Evolutionary conservation across 345 rosid genomes (phyloP).

Genomic region (Populus alba): DNA sequence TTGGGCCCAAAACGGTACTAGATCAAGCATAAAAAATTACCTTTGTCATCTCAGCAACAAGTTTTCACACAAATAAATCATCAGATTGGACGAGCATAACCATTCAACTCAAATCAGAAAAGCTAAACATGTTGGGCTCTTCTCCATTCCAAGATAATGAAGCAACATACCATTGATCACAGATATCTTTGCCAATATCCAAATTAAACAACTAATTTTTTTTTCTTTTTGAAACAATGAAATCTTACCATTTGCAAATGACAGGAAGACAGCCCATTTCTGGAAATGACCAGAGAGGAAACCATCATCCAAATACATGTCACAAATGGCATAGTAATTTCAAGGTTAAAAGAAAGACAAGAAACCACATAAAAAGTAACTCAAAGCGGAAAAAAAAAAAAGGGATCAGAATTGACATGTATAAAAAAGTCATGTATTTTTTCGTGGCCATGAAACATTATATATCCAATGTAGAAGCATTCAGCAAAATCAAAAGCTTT

Average conservation of each 20-base stretch:
- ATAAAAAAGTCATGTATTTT: too few relatives aligned
- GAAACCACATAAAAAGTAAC: not conserved
- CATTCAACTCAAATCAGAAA: not conserved
- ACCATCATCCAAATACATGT: not conserved
- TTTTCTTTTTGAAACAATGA: not conserved
- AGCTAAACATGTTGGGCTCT: not conserved
- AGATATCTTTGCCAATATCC: not conserved
- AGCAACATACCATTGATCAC: not conserved
- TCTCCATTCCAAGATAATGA: not conserved
- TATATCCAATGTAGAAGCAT: not conserved
- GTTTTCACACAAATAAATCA: not conserved
- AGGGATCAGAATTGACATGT: not conserved
- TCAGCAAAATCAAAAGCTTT: not conserved
- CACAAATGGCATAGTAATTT: not conserved
- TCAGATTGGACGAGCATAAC: not conserved
- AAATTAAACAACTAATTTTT: not conserved
- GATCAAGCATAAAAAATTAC: not conserved
- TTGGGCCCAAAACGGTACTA: not conserved
- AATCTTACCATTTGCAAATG: not conserved
- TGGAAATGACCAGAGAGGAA: not conserved
- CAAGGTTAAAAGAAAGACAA: not conserved
- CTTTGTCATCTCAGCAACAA: not conserved
- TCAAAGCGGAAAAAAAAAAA: too few relatives aligned
- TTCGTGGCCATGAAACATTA: too few relatives aligned
- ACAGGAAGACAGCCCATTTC: not conserved